phyloP scores from a whole-genome alignment of 305 asterid species.

The Fraxinus platypoda region DNA sequence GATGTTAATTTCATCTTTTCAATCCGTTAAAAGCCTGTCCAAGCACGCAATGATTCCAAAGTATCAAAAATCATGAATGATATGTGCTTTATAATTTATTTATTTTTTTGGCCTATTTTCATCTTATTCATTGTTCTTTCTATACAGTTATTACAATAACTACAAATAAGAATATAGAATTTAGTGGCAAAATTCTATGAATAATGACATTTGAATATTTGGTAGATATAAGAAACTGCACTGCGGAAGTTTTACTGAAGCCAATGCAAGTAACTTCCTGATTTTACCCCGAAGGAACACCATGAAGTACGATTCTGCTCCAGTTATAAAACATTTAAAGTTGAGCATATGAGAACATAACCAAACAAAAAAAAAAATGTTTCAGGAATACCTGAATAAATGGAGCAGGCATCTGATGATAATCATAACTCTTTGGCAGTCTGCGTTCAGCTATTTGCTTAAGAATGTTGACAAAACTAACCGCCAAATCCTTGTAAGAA shows the following conservation, averaged over 20 bases:
- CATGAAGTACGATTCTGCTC: background rate
- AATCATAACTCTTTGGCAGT: constrained; percentile 93
- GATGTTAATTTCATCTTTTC: background rate
- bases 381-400: constrained; percentile 73
- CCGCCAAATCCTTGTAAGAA: constrained; percentile 77
- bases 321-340: background rate
- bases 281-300: constrained; percentile 8
- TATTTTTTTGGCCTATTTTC: background rate
- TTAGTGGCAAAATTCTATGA: background rate
- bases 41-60: background rate
- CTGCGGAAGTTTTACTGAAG: background rate
- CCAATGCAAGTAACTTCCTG: constrained; percentile 6
- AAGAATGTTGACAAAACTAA: constrained; percentile 92
- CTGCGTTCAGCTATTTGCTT: constrained; percentile 97
- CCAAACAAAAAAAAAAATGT: background rate
- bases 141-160: background rate
- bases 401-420: constrained; percentile 99
- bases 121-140: background rate
- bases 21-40: background rate
- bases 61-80: background rate
- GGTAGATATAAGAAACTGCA: constrained; percentile 1
- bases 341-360: background rate
- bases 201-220: background rate
- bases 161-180: background rate
- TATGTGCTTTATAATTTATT: background rate